Evolutionary conservation across 2,329 filamentous ascomycete genomes (phyloP).

Genomic region (Tolypocladium tundrense): DNA sequence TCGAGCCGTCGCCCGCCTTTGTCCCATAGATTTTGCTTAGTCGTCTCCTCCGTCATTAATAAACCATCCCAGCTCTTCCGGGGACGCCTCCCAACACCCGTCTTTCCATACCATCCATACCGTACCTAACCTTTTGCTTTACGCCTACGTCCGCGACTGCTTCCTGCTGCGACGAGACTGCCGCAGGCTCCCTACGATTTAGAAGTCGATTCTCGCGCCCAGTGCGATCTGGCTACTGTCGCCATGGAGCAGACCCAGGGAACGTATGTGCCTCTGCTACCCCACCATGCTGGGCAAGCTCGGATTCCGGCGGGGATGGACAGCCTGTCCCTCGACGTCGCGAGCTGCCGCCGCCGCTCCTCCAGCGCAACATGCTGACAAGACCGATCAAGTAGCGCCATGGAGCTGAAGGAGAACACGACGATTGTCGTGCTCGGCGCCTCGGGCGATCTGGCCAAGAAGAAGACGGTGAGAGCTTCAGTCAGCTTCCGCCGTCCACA

Average conservation of each 20-base stretch:
- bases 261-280: slow-evolving; percentile 6
- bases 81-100: background rate
- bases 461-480: slow-evolving; percentile 74
- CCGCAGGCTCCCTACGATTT: background rate
- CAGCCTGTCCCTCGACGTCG: background rate
- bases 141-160: background rate
- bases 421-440: slow-evolving; percentile 93
- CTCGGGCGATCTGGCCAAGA: slow-evolving; percentile 96
- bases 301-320: background rate
- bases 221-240: slow-evolving; percentile 5
- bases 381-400: slow-evolving; percentile 42
- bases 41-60: slow-evolving; percentile 6
- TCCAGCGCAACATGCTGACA: background rate
- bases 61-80: slow-evolving; percentile 9
- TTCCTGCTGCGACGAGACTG: background rate
- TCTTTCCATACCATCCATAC: background rate
- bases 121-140: background rate
- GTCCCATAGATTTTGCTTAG: background rate
- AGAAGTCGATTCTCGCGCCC: background rate
- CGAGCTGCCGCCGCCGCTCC: background rate
- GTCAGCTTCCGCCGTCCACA: slow-evolving; percentile 7
- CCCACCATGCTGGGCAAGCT: slow-evolving; percentile 7
- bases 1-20: background rate
- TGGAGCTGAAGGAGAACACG: slow-evolving; percentile 98
- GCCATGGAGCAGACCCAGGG: slow-evolving; percentile 8